Evolutionary conservation across 179 eudicot species (phyloP), one percentile per base, ranked within the genome.

Genomic region (Nepenthes alata): DNA sequence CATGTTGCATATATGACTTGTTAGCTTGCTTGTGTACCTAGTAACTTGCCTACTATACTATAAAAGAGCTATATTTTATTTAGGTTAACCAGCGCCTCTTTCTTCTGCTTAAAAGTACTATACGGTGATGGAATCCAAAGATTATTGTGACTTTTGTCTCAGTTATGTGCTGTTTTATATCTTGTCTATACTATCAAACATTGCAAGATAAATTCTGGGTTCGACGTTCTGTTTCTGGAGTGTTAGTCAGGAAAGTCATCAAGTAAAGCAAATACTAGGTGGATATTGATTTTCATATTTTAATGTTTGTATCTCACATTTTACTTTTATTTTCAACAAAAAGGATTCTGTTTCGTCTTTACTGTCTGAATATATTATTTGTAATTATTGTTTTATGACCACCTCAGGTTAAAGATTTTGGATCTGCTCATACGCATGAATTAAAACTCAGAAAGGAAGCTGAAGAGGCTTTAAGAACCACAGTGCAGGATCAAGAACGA

Each of bases 321-420:
- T 7, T 41, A 7, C 45, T 4, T 4, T 4, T 41, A 41, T 7
- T 41, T 41, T 41, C 45, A 41, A 7, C 45, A 41, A 41, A 41
- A 41, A 7, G 45, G 45, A 41, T 41, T 41, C 6, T 41, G 8
- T 4, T 41, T 7, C 5, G 2, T 41, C 6, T 5, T 6, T 14
- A 6, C 14, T 57, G 61, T 25, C 48, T 62, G 34, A 56, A 25
- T 59, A 35, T 52, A 12, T 35, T 58, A 15, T 55, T 58, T 5
- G 25, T n/a, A 38, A 5, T 55, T 25, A 2, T 14, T 5, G 4
- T 3, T 53, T 53, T 58, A 57, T 63, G 45, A 59, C 55, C 64
- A 55, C 36, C 58, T 62, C 70, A 88, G 96, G 80, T 74, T 47
- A 83, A 83, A 65, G 81, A 80, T 55, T 72, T 80, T 35, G 81